A percentile compares a stretch with the other conserved stretches of the same genome.
phyloP scores from a whole-genome alignment of 2,329 filamentous ascomycete genomes.

The Didymella exigua region DNA sequence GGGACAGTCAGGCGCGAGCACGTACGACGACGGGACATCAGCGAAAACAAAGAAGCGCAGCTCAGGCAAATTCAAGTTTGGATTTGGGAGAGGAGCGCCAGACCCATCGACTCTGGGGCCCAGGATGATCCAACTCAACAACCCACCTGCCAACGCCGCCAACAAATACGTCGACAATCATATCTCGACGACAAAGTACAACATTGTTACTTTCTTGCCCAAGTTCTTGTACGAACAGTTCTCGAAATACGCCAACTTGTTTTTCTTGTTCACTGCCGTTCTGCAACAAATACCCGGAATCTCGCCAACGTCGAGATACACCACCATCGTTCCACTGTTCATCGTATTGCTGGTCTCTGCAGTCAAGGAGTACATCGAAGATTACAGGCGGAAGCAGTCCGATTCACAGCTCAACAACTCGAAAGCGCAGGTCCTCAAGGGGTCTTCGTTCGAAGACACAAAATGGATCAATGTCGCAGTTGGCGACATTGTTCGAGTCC shows the following conservation, averaged over 20 bases:
- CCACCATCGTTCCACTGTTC: conserved; percentile 90
- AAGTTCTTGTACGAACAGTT: conserved; percentile 99
- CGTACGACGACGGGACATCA: conserved; percentile 42
- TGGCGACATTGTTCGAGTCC: conserved; percentile 88
- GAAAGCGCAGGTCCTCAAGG: conserved; percentile 80
- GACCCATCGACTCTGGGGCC: conserved; percentile 92
- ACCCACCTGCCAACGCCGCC: conserved; percentile 84
- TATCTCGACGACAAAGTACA: conserved; percentile 98
- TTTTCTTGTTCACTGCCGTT: conserved; percentile 96
- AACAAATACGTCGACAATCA: conserved; percentile 97
- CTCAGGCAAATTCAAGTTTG: conserved; percentile 81
- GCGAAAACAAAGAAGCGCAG: conserved; percentile 48
- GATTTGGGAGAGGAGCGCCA: conserved; percentile 80
- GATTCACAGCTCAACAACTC: conserved; percentile 89
- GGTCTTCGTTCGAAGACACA: conserved; percentile 81
- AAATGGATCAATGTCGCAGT: conserved; percentile 95
- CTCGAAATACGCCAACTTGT: conserved; percentile 98
- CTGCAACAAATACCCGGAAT: conserved; percentile 95
- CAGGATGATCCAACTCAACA: conserved; percentile 93
- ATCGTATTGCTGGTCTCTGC: conserved; percentile 94
- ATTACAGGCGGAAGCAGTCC: conserved; percentile 85
- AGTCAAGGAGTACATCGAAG: conserved; percentile 91
- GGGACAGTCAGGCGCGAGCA: conserved; percentile 48
- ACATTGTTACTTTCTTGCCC: conserved; percentile 86
- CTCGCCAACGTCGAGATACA: conserved; percentile 93